Conservation (phyloP, 164 flowering plant species). For the Nymphaea colorata region DNA sequence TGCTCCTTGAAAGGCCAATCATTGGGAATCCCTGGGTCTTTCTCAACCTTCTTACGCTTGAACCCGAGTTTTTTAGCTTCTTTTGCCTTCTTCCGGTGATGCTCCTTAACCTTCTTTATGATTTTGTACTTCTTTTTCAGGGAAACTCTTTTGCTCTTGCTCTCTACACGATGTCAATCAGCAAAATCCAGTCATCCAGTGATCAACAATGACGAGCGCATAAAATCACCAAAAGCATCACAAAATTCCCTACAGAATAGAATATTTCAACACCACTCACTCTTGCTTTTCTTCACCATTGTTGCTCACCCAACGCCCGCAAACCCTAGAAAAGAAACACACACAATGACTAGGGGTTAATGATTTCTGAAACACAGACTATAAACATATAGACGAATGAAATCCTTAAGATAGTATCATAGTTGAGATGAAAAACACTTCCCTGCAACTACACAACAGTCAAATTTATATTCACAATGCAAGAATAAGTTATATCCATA, state of each 20-base stretch:
- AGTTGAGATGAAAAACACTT: too few relatives aligned
- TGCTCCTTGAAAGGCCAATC: slow-evolving; percentile 98
- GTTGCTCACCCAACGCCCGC: background rate
- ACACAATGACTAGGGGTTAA: too few relatives aligned
- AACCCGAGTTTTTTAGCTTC: slow-evolving; percentile 77
- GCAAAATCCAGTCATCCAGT: background rate
- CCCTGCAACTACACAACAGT: too few relatives aligned
- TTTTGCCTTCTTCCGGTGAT: slow-evolving; percentile 91
- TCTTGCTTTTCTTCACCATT: slow-evolving; percentile 32
- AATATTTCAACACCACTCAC: slow-evolving; percentile 6
- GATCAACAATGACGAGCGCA: background rate
- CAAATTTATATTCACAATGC: too few relatives aligned
- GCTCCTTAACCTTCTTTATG: slow-evolving; percentile 74
- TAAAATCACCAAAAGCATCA: background rate
- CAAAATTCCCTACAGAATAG: background rate
- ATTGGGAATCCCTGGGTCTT: slow-evolving; percentile 94
- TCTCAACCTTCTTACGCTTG: slow-evolving; percentile 50
- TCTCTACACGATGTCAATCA: slow-evolving; percentile 31
- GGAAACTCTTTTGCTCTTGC: slow-evolving; percentile 85
- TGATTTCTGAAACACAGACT: too few relatives aligned
- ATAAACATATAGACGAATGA: too few relatives aligned
- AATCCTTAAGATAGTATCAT: too few relatives aligned
- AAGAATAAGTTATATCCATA: too few relatives aligned
- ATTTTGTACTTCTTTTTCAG: slow-evolving; percentile 84
- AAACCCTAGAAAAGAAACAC: background rate